Conservation (phyloP, 345 rosid genomes). For the Eucalyptus virginea region DNA sequence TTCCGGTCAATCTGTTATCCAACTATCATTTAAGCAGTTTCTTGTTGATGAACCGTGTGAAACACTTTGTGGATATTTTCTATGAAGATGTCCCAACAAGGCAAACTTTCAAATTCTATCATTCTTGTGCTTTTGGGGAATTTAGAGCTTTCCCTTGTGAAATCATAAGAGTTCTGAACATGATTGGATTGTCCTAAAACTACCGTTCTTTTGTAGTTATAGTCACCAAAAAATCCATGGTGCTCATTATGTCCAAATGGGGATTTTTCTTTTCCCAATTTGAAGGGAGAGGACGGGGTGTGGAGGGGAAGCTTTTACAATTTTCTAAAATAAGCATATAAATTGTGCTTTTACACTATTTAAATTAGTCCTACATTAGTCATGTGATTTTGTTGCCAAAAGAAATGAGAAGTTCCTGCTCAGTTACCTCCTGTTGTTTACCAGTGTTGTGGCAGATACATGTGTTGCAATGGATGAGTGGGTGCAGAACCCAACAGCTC, state of each 20-base stretch:
- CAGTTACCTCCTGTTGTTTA: neutral
- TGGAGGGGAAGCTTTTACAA: neutral
- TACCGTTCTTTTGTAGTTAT: neutral
- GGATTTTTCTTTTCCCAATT: neutral
- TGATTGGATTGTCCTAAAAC: neutral
- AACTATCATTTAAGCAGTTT: neutral
- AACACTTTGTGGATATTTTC: neutral
- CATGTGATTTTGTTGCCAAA: neutral
- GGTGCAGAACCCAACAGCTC: conserved; percentile 77
- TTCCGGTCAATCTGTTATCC: neutral
- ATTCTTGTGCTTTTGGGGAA: neutral
- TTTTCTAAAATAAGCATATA: neutral
- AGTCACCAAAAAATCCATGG: neutral
- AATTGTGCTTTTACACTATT: neutral
- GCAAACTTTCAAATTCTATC: neutral
- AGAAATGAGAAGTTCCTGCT: neutral
- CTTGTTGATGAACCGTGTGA: neutral
- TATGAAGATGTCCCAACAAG: neutral
- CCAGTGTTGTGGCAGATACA: conserved; percentile 79
- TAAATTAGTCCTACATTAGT: neutral
- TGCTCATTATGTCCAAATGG: neutral
- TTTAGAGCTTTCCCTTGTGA: neutral
- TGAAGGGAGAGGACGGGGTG: neutral
- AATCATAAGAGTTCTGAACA: neutral
- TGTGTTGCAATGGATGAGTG: conserved; percentile 94